Evolutionary conservation across 2,329 filamentous ascomycete species (phyloP), one percentile per base, ranked within the genome.

Genomic region (Fusarium agapanthi): DNA sequence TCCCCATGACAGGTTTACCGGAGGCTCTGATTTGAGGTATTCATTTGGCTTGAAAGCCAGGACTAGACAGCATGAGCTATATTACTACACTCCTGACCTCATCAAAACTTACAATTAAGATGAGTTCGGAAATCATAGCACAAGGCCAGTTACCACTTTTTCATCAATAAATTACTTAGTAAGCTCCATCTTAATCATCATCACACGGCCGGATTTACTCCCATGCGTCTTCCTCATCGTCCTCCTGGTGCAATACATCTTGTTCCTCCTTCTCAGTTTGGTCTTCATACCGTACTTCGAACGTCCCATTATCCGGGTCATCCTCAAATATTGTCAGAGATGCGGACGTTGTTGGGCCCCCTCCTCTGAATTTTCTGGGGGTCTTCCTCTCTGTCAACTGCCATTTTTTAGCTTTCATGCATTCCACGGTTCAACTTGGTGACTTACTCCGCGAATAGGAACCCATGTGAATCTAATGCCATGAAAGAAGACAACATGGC

Each of bases 161-260:
- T n/a, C 20, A 6, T 18, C 18, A 3, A 9, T 15, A 30, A 30
- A 5, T 5, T 18, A 13, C 5, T 32, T 13, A 14, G 7, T 18
- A 32, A 34, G 6, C 30, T 11, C 5, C 24, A 7, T 3, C 4
- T 15, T 15, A 20, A 3, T 2, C 4, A 40, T 28, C 20, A 5
- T 7, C 32, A 34, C 32, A 11, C 4, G n/a, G 20, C 8, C 1
- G 30, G 0, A 0, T 8, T 18, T 26, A 57, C 6, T 26, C 40
- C 54, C 54, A 57, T 3, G 54, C 54, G 7, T 57, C 54, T 35
- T 35, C 30, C 10, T 35, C 51, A 5, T 57, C 30, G 3, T 57
- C 24, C 0, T 45, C 53, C n/a, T 34, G 3, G 10, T 22, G n/a
- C 14, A 22, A 14, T 57, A 13, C 14, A 28, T 34, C 14, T 14